phyloP scores from a whole-genome alignment of 1,139 yeast species.

The Suhomyces bribrorum region DNA sequence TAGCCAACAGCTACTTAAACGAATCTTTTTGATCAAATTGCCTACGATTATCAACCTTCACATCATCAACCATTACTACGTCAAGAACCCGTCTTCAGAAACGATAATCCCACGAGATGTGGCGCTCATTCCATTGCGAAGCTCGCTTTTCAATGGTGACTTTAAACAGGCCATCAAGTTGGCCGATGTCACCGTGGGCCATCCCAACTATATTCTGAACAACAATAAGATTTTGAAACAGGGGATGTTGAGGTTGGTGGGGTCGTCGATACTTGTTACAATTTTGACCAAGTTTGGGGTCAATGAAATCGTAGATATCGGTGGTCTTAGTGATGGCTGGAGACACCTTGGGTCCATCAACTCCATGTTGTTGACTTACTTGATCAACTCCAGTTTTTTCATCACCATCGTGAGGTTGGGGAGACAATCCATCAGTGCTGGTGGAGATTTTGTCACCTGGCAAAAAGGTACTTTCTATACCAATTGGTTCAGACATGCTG shows the following conservation, averaged over 20 bases:
- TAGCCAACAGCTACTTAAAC: constrained; percentile 25
- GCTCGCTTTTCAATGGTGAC: constrained; percentile 60
- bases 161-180: constrained; percentile 56
- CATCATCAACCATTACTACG: constrained; percentile 38
- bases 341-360: constrained; percentile 52
- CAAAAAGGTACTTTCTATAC: constrained; percentile 65
- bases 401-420: constrained; percentile 62
- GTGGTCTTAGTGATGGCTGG: constrained; percentile 38
- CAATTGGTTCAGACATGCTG: constrained; percentile 66
- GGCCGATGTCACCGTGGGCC: constrained; percentile 64
- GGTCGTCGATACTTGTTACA: constrained; percentile 38
- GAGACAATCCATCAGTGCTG: constrained; percentile 44
- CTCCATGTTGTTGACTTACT: constrained; percentile 63
- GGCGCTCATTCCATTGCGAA: constrained; percentile 64
- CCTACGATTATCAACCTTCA: constrained; percentile 31
- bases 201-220: constrained; percentile 45
- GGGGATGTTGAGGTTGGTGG: constrained; percentile 33
- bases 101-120: constrained; percentile 40
- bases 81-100: constrained; percentile 28
- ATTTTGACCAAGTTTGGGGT: constrained; percentile 41
- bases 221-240: constrained; percentile 31
- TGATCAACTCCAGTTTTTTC: constrained; percentile 61
- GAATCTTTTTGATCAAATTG: constrained; percentile 36
- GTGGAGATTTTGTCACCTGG: constrained; percentile 64
- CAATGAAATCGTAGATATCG: constrained; percentile 37